Evolutionary conservation across 768 basidiomycete genomes (phyloP), one percentile per base, ranked within the genome.

Genomic region (Boletus rex-veris): DNA sequence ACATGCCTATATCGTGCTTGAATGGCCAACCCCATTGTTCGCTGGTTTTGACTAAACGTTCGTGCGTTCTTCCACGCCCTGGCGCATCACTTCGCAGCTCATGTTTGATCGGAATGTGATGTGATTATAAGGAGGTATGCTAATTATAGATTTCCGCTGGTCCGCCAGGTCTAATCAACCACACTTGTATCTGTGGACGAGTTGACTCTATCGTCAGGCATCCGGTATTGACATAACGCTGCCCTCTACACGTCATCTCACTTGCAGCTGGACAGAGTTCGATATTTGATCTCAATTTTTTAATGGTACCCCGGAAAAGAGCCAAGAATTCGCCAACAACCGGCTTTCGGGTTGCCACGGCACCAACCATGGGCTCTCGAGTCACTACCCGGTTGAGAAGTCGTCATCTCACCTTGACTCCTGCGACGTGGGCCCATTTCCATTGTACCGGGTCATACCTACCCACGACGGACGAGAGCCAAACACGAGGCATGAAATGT

Each of bases 401-500:
- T 38, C 37, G 24, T 24, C 62, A 57, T 61, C 53, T 50, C 59
- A 58, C 28, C 52, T 28, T 36, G 8, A n/a, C 18, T 40, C 16
- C 24, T 42, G 48, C 47, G 35, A 49, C 33, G 41, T 50, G 44
- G 18, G 11, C 21, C 26, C 36, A 24, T 48, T 33, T 47, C 64
- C 64, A 37, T 3, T 40, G 31, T 10, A 7, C 30, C 21, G 64
- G 64, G 48, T 30, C 58, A 41, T 15, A 53, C 15, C 24, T 67
- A 16, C 65, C 65, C 49, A 41, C 44, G 50, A 53, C 33, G 52
- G 46, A n/a, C 14, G 21, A 39, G 8, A 26, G 37, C 54, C 41
- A 28, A 45, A 50, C 62, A 61, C 59, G 62, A 64, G 62, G 62
- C 50, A 33, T 35, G 38, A 28, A 45, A 40, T 11, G 33, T 55